phyloP scores from a whole-genome alignment of 495 filamentous ascomycete genomes.

The Lasiosphaeria ovina region DNA sequence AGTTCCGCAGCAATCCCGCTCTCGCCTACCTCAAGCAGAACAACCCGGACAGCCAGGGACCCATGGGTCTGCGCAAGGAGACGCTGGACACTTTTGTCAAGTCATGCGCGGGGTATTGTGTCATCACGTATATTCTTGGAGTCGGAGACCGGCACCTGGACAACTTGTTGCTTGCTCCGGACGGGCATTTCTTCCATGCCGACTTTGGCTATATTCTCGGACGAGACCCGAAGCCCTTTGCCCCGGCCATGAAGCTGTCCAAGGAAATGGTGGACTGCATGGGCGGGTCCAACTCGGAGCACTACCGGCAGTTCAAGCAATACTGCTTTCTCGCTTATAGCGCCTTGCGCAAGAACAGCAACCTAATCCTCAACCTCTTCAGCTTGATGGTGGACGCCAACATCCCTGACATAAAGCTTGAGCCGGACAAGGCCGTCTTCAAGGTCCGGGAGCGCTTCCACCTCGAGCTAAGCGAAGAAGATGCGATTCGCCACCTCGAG shows the following conservation, averaged over 20 bases:
- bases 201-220: conserved; percentile 98
- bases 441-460: conserved; percentile 96
- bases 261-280: conserved; percentile 99
- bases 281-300: conserved; percentile 75
- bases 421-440: conserved; percentile 86
- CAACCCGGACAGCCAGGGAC: conserved; percentile 81
- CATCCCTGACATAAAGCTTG: conserved; percentile 89
- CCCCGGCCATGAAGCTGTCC: conserved; percentile 92
- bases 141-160: conserved; percentile 96
- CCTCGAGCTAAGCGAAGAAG: conserved; percentile 88
- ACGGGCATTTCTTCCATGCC: conserved; percentile 95
- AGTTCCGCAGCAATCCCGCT: conserved; percentile 69
- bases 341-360: conserved; percentile 81
- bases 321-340: conserved; percentile 96
- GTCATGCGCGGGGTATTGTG: conserved; percentile 95
- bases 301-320: conserved; percentile 85
- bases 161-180: conserved; percentile 87
- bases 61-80: conserved; percentile 85
- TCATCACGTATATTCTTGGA: conserved; percentile 98
- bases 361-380: conserved; percentile 94
- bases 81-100: conserved; percentile 95
- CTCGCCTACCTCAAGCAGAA: conserved; percentile 85
- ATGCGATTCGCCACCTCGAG: conserved; percentile 84
- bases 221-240: conserved; percentile 95
- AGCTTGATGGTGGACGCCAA: conserved; percentile 96